Evolutionary conservation across 2,329 filamentous ascomycete species (phyloP), one percentile per base, ranked within the genome.

Genomic region (Aspergillus sp.): DNA sequence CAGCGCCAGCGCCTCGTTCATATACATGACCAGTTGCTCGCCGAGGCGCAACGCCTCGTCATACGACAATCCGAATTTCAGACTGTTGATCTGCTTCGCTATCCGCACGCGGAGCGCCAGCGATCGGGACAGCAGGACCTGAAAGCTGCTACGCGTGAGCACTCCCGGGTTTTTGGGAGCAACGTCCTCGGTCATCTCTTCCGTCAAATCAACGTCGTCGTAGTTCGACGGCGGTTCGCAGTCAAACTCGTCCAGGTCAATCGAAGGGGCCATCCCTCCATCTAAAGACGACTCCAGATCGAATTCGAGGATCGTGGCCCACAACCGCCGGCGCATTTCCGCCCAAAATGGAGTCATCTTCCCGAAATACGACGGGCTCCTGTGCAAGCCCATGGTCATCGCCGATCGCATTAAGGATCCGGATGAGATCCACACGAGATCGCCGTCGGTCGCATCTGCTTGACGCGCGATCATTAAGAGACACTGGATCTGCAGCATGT

Each of bases 261-360:
- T 67, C 4, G 70, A 71, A 2, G 73, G 71, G 1, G 69, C 65
- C 31, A 75, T 68, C 0, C 75, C 76, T 7, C 69, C 66, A 42
- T 75, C 71, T 6, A 77, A 59, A 1, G 75, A 72, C 2, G 73
- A 70, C 56, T 76, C 73, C 20, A 80, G 59, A 52, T 77, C 75
- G 29, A 79, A 61, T 59, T 81, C 77, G 11, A 80, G 57, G 9
- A 80, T 73, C 0, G 78, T 78, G n/a, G 73, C 71, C 78, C 78
- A 81, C 3, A 80, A 56, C n/a, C 78, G 71, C 18, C 78, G 73
- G 16, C 77, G 75, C 70, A 81, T 77, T 58, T 81, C 79, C 0
- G 61, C 65, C 81, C 57, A 80, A 73, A 66, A 80, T 1, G 62
- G 57, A 4, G 71, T 70, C 49, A 77, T 72, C 20, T 74, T 72